These are phyloP conservation scores for Pseudogymnoascus verrucosus DNA, from an alignment of 2,329 filamentous ascomycete genomes.

Conservation along the genomic window DNA sequence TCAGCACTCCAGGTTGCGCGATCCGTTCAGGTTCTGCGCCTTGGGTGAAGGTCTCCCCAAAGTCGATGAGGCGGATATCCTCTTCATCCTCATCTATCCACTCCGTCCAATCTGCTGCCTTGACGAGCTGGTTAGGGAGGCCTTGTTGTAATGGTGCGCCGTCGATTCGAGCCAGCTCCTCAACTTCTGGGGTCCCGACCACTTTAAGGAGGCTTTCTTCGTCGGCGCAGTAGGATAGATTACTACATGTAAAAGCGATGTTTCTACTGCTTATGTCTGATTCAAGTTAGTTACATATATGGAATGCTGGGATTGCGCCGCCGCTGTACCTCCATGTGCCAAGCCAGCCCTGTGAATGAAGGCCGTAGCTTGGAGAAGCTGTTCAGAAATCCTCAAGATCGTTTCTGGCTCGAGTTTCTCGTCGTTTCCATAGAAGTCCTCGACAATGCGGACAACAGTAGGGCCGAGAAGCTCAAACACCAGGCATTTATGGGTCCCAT, in stretches of 20 bases:
- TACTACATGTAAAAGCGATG: slow-evolving; percentile 21
- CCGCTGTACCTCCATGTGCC: slow-evolving; percentile 24
- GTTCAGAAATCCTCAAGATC: slow-evolving; percentile 24
- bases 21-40: slow-evolving; percentile 14
- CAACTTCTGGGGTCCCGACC: slow-evolving; percentile 12
- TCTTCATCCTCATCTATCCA: slow-evolving; percentile 24
- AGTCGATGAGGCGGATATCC: slow-evolving; percentile 23
- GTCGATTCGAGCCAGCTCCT: slow-evolving; percentile 9
- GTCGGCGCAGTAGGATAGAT: slow-evolving; percentile 11
- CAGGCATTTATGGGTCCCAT: slow-evolving; percentile 29
- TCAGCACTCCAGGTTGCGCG: slow-evolving; percentile 18
- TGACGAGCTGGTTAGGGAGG: slow-evolving; percentile 17
- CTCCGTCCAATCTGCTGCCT: slow-evolving; percentile 15
- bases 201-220: slow-evolving; percentile 14
- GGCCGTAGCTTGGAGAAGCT: slow-evolving; percentile 23
- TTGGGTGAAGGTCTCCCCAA: slow-evolving; percentile 19
- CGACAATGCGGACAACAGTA: slow-evolving; percentile 20
- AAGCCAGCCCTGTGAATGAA: slow-evolving; percentile 25
- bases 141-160: slow-evolving; percentile 10
- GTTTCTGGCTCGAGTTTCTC: slow-evolving; percentile 21
- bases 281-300: background rate
- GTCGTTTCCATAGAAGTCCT: slow-evolving; percentile 16
- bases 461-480: slow-evolving; percentile 30
- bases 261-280: slow-evolving; percentile 25
- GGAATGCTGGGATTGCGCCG: slow-evolving; percentile 11